These are phyloP conservation scores for Beauveria sp. DNA, from an alignment of 2,329 filamentous ascomycete genomes.

Conservation along the genomic window DNA sequence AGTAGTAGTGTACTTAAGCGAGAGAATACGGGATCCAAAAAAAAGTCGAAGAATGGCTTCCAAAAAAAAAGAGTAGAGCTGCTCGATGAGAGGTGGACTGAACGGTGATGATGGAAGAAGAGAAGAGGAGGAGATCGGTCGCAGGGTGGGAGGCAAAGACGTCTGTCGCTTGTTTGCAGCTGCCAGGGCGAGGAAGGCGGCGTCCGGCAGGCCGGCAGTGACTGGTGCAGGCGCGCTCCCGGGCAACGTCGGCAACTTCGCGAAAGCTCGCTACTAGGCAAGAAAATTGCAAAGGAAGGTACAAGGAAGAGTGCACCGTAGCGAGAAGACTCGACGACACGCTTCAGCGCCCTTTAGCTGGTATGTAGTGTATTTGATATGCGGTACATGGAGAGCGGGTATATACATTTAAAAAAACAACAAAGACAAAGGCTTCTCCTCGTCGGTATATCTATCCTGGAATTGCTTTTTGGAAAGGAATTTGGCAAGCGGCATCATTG, in stretches of 20 bases:
- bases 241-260: background rate
- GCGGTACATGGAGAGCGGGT: slow-evolving; percentile 13
- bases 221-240: background rate
- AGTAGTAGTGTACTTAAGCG: slow-evolving; percentile 18
- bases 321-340: background rate
- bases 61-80: slow-evolving; percentile 19
- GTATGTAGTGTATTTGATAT: background rate
- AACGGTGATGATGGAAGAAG: slow-evolving; percentile 15
- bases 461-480: slow-evolving; percentile 67
- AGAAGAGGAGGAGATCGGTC: slow-evolving; percentile 13
- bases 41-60: slow-evolving; percentile 21
- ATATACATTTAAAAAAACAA: slow-evolving; percentile 51
- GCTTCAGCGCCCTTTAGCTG: background rate
- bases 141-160: background rate
- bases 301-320: background rate
- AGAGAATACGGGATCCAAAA: slow-evolving; percentile 24
- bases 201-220: background rate
- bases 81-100: slow-evolving; percentile 17
- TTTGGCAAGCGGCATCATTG: slow-evolving; percentile 69
- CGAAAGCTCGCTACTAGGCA: background rate
- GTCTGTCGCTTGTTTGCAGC: background rate
- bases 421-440: slow-evolving; percentile 50
- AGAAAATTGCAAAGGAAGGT: background rate
- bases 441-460: slow-evolving; percentile 58
- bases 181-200: slow-evolving; percentile 4